These are phyloP conservation scores for Rhododendron simsii DNA, from an alignment of 148 eudicot species.

Conservation along the genomic window DNA sequence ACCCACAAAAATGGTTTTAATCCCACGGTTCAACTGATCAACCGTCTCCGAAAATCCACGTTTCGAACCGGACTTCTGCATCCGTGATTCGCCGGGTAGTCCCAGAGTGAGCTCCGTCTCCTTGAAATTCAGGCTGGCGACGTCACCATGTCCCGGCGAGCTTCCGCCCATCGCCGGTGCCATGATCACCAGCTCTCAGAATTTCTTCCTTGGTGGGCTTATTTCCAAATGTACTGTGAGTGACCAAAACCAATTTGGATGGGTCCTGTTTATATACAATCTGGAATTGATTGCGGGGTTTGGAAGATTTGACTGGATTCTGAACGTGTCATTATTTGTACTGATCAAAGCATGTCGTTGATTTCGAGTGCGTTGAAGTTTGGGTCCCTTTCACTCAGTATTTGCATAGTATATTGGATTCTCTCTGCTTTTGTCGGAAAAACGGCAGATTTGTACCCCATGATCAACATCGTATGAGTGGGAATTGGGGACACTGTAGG, in stretches of 20 bases:
- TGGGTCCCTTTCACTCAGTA: background rate
- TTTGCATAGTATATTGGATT: background rate
- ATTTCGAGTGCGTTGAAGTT: background rate
- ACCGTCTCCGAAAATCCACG: constrained; percentile 16
- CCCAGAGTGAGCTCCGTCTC: constrained; percentile 31
- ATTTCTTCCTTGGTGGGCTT: background rate
- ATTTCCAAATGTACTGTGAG: background rate
- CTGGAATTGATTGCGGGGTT: background rate
- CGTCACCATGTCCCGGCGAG: background rate
- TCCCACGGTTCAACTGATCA: background rate
- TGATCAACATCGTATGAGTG: too few species aligned
- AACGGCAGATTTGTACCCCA: background rate
- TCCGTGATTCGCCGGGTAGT: constrained; percentile 19
- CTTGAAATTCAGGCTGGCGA: constrained; percentile 12
- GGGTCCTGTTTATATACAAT: background rate
- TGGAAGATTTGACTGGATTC: background rate
- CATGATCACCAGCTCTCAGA: background rate
- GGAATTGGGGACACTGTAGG: too few species aligned
- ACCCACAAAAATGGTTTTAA: background rate
- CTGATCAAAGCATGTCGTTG: constrained; percentile 9
- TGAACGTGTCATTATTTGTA: constrained; percentile 1
- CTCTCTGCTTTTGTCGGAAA: background rate
- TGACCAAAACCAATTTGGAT: background rate
- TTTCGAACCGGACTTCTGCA: constrained; percentile 9
- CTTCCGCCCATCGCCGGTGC: background rate